phyloP scores from a whole-genome alignment of 768 basidiomycete species.

The Mycena polygramma region DNA sequence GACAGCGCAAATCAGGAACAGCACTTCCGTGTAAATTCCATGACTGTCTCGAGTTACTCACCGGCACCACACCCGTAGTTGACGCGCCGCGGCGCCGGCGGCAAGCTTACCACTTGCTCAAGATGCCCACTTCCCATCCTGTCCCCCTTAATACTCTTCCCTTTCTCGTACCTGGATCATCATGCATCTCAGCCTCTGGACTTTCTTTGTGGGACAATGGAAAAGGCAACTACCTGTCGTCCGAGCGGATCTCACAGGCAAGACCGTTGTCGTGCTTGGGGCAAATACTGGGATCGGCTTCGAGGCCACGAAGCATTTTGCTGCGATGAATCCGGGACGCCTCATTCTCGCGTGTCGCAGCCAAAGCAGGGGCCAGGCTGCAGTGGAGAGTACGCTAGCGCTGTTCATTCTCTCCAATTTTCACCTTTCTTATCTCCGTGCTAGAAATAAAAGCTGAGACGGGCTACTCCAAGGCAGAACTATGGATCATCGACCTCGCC shows the following conservation, averaged over 20 bases:
- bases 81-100: no score
- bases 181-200: neutral
- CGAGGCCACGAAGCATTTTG: conserved; percentile 29
- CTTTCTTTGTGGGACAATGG: conserved; percentile 14
- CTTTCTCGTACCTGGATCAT: neutral
- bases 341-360: conserved; percentile 26
- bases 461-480: conserved; percentile 42
- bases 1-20: no score
- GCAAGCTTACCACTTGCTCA: no score
- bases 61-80: no score
- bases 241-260: conserved; percentile 14
- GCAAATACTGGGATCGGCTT: conserved; percentile 29
- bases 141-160: no score
- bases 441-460: conserved; percentile 43
- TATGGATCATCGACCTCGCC: conserved; percentile 47
- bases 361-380: conserved; percentile 22
- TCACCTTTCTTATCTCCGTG: neutral
- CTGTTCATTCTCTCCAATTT: neutral
- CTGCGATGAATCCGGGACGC: conserved; percentile 25
- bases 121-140: no score
- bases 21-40: no score
- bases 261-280: conserved; percentile 23
- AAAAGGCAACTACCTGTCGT: neutral
- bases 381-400: conserved; percentile 8
- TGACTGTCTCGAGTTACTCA: no score